Conservation (phyloP, 176 grass and related monocot species). For the Musa troglodytarum region DNA sequence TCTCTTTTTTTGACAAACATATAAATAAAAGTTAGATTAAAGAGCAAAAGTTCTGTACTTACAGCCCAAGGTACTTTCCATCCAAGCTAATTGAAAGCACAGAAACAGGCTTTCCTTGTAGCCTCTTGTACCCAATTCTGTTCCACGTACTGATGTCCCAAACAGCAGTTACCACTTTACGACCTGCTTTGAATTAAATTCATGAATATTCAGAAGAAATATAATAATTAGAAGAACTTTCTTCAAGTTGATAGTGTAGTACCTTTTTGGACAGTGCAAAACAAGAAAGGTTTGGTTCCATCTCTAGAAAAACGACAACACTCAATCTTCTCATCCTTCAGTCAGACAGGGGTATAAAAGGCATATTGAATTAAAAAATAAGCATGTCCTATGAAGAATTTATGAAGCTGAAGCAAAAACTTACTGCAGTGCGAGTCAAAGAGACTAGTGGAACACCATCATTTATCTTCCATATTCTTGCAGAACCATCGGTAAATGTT, state of each 20-base stretch:
- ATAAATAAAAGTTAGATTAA: not conserved
- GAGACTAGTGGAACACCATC: conserved; percentile 65
- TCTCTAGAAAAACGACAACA: conserved; percentile 93
- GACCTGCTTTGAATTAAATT: conserved; percentile 33
- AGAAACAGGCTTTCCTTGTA: conserved; percentile 66
- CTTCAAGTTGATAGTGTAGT: conserved; percentile 23
- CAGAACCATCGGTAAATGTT: conserved; percentile 83
- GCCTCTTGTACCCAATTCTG: conserved; percentile 86
- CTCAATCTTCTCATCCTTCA: conserved; percentile 86
- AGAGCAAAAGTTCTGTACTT: conserved; percentile 34
- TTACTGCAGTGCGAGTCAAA: conserved; percentile 64
- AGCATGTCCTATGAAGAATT: conserved; percentile 20
- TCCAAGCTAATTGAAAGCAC: conserved; percentile 94
- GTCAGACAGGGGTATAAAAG: conserved; percentile 11
- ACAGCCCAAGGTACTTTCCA: conserved; percentile 88
- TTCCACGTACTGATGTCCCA: conserved; percentile 92
- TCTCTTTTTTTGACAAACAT: too few species aligned
- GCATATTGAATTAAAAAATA: not conserved
- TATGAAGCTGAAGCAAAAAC: conserved; percentile 5
- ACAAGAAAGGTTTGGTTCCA: conserved; percentile 91
- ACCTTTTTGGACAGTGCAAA: conserved; percentile 94
- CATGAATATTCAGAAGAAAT: conserved; percentile 21
- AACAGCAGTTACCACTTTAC: conserved; percentile 60
- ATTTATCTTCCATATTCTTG: conserved; percentile 94
- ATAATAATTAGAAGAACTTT: conserved; percentile 13